phyloP scores from a whole-genome alignment of 257 asterid genomes.

The Thymus quinquecostatus region DNA sequence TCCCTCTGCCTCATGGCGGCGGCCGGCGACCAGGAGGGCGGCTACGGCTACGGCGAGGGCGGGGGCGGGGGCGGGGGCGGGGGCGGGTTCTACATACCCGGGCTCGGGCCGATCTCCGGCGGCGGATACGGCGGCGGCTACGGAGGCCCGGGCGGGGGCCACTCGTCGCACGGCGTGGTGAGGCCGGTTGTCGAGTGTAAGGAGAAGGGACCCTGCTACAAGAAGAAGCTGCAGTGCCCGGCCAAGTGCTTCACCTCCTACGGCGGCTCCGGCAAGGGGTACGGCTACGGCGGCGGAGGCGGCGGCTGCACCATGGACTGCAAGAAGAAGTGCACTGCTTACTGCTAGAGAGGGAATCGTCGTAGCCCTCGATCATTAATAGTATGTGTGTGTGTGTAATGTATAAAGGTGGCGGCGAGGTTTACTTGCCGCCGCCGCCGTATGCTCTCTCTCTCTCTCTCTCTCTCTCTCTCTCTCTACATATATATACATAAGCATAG shows the following conservation, averaged over 20 bases:
- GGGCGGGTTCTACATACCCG: slow-evolving; percentile 75
- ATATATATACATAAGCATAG: not conserved
- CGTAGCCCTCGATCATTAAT: too few relatives aligned
- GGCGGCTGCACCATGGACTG: slow-evolving; percentile 92
- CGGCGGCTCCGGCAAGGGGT: slow-evolving; percentile 78
- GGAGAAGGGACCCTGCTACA: slow-evolving; percentile 75
- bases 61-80: slow-evolving; percentile 53
- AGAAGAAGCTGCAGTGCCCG: slow-evolving; percentile 77
- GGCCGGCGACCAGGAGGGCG: slow-evolving; percentile 1
- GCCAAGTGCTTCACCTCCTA: slow-evolving; percentile 79
- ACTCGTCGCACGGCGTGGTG: slow-evolving; percentile 46
- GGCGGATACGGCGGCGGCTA: slow-evolving; percentile 55
- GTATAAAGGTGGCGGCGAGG: slow-evolving; percentile 12
- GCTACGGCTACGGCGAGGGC: not conserved
- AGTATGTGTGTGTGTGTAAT: too few relatives aligned
- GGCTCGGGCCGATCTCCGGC: slow-evolving; percentile 68
- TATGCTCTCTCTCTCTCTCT: too few relatives aligned
- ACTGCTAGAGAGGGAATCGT: slow-evolving; percentile 40
- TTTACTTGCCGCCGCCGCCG: not conserved
- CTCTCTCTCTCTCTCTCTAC: not conserved
- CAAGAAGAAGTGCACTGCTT: slow-evolving; percentile 72
- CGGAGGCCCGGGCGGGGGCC: slow-evolving; percentile 81
- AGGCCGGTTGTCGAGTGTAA: slow-evolving; percentile 54
- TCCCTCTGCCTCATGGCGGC: slow-evolving; percentile 40
- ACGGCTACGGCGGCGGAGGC: slow-evolving; percentile 87